Base-by-base conservation (phyloP, 2,329 filamentous ascomycete genomes). In the Sporothrix sp. region DNA sequence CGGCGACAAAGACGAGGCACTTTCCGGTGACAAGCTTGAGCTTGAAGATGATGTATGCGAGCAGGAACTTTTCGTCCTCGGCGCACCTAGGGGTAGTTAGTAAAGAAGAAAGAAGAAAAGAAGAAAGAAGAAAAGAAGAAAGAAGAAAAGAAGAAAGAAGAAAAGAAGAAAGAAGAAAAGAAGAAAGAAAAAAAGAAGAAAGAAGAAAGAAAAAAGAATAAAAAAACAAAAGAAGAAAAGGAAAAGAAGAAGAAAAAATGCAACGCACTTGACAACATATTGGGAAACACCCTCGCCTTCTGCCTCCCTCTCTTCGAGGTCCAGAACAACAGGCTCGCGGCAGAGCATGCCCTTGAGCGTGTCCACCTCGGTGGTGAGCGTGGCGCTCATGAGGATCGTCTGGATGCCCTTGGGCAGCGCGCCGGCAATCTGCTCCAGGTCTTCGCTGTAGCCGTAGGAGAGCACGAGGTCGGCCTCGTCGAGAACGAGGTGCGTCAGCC, bases 21-120 rank as follows among this genome's bases (percentile, higher is more conserved):
- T 97, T 97, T 56, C 93, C 93, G 65, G 91, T 95, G 63, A 98
- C 84, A 47, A 97, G 72, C 64, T 93, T 86, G 11, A 97, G 76
- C 71, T 95, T 95, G 72, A 96, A 95, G 63, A 97, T 91, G 53
- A 95, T 85, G 62, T 95, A 97, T 16, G 85, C 81, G 38, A 98
- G 70, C 33, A 98, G 70, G 62, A 97, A 98, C 64, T 98, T 98
- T 61, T 97, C 93, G 58, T 97, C 91, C 68, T 98, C 93, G n/a
- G 80, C 87, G 58, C 89, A n/a, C n/a, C n/a, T 95, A 63, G 80
- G 84, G 49, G 49, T 59, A 4, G 42, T 60, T 54, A 47, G 30
- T 23, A 39, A 48, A 11, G 7, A 7, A 11, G 25, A 30, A 4
- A 45, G 7, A 38, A 16, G 21, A 11, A 35, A 42, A 18, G 13